Evolutionary conservation across 1,139 yeast genomes (phyloP), one percentile per base, ranked within the genome.

Genomic region (Kazachstania sp.): DNA sequence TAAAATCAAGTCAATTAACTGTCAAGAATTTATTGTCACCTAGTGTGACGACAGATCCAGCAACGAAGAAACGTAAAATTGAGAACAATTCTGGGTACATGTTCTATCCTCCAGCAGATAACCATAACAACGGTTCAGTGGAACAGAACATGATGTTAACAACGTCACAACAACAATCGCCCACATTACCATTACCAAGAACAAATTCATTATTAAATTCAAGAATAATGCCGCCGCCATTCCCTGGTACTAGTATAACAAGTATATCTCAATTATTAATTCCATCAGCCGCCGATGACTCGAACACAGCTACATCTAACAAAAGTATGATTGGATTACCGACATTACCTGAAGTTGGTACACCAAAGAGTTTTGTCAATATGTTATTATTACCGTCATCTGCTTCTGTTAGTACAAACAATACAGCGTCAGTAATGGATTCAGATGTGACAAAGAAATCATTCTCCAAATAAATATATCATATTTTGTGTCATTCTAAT

Each of bases 291-390:
- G 32, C 18, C 5, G 41, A 16, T 11, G 4, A 16, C 15, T 3
- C 15, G 13, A 23, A 11, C 23, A 18, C 15, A 2, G 30, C 13
- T 18, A 16, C 38, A 38, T 31, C 31, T 43, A 43, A 30, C 31
- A 38, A 37, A 29, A 40, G 20, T 38, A 16, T 26, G 8, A 26
- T 13, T 28, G 32, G n/a, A 16, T 31, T 30, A 16, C 41, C 19
- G n/a, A 31, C 28, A 15, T 9, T 20, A 12, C 35, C 29, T 26
- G 39, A 44, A 38, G 36, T 44, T 19, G 43, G 39, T n/a, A 47
- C 51, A 8, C 51, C 51, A 18, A 45, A 50, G 31, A 46, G 47
- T n/a, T 45, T 50, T 43, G 45, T 48, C 12, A 47, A 46, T 32
- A 44, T 50, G 43, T 37, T 50, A 37, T 31, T 50, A 9, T 23